Evolutionary conservation across 768 basidiomycete genomes (phyloP), one percentile per base, ranked within the genome.

Genomic region (Russula compacta): DNA sequence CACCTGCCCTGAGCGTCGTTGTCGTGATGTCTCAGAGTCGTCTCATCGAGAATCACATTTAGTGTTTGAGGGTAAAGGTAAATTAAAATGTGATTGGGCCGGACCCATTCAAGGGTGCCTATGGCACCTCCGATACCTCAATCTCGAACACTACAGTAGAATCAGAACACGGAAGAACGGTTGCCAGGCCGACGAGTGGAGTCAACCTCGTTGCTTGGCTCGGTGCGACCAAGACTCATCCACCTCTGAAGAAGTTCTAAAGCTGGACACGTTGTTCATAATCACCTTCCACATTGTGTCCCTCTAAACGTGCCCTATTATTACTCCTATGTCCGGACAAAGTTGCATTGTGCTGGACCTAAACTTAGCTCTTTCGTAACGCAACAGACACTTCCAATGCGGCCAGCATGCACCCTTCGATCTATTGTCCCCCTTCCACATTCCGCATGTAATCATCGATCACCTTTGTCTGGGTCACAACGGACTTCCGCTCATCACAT

Each of bases 151-250:
- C 36, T 19, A 12, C 36, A 38, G 3, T 19, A 43, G 19, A 43
- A n/a, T 24, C 47, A 15, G 15, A 49, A 17, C 12, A 6, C 24
- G 35, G 6, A 19, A 6, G 38, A 8, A 8, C 15, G 53, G 60
- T 61, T 56, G 49, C 35, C 60, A 56, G 4, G 60, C 21, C 54
- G 43, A 56, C 59, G 24, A 15, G 17, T 40, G 17, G 8, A 15
- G 10, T 19, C 43, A 29, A 29, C 53, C 53, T 12, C 40, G 40
- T 51, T 43, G 49, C 24, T 36, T 36, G 49, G 7, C 8, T 1
- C 36, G n/a, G n/a, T 38, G 36, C 36, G 36, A 15, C 48, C 1
- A 15, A 19, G 44, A 49, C 32, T 14, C 52, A 1, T 11, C 15
- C 3, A 15, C 50, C 36, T 32, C 24, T 29, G 24, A 29, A 29